Base-by-base conservation (phyloP, 148 eudicot species). In the Polygonum aviculare region DNA sequence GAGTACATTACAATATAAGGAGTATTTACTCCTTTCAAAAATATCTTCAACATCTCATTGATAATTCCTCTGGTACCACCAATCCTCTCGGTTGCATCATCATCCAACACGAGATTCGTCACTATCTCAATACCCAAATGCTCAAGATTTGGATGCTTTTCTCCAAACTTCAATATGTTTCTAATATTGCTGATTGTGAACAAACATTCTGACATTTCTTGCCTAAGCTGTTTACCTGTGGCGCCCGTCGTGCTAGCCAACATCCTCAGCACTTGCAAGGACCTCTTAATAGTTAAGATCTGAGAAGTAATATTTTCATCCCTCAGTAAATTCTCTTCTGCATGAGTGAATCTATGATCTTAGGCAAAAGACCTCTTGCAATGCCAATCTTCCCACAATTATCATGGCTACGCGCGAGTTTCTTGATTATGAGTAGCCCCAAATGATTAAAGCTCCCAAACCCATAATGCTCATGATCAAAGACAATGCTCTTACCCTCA, bases 351-450 rank as follows among this genome's bases (percentile, higher is more conserved):
- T 89, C 96, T 31, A 95, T 80, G 22, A 95, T 88, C 79, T 86
- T 95, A 0, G 90, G 87, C 54, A 95, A 75, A 0, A 92, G 87
- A 18, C 93, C 97, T 40, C 93, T 87, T 10, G 97, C 85, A 70
- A 85, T 89, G 16, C 98, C 98, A 39, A 95, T 95, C 74, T 90
- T 92, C 2, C 93, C 96, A 47, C 99, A 92, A 74, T 87, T 92
- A 33, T 92, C 97, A 51, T 86, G 97, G 77, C 93, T 92, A 10
- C 91, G 87, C 12, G 99, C 91, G 2, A 95, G 91, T 74, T 95
- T 95, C 86, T 95, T 95, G 11, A 95, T 81, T 41, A 95, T 90
- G 5, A 80, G 72, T 18, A 95, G 89, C 18, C 97, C 99, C 49
- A 92, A 62, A 80, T 89, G 91, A 76, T 89, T 88, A 76, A 90